These are phyloP conservation scores for Fusarium secorum DNA, from an alignment of 2,329 filamentous ascomycete genomes.

Conservation along the genomic window DNA sequence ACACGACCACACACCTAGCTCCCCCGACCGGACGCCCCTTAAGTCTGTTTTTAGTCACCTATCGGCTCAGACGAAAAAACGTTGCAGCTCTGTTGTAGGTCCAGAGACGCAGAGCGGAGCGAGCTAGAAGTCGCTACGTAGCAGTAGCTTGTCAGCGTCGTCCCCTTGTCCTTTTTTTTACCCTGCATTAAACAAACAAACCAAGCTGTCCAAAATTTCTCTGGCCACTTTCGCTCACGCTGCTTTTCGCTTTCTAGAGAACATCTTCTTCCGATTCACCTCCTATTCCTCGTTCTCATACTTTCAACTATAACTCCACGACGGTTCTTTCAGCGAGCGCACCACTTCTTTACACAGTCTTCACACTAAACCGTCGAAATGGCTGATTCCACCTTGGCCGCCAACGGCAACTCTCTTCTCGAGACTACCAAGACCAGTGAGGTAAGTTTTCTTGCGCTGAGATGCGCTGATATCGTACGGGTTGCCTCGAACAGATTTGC, in stretches of 20 bases:
- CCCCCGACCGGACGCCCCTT: conserved; percentile 33
- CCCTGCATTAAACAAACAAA: conserved; percentile 24
- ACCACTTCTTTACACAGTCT: conserved; percentile 15
- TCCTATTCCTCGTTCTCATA: conserved; percentile 10
- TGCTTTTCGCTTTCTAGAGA: conserved; percentile 34
- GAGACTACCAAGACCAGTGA: conserved; percentile 62
- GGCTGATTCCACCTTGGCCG: conserved; percentile 45
- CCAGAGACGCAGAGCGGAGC: conserved; percentile 28
- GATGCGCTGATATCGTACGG: conserved; percentile 16
- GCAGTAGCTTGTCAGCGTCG: conserved; percentile 17
- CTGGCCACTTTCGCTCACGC: conserved; percentile 41
- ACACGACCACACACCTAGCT: conserved; percentile 29
- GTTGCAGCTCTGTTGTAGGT: conserved; percentile 19
- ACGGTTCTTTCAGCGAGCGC: conserved; percentile 18
- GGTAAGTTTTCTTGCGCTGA: conserved; percentile 50
- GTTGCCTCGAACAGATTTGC: conserved; percentile 30
- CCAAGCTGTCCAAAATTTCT: conserved; percentile 31
- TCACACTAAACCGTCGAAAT: conserved; percentile 40
- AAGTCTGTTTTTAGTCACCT: conserved; percentile 24
- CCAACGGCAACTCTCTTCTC: conserved; percentile 57
- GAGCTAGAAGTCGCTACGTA: conserved; percentile 32
- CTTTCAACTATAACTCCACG: not conserved
- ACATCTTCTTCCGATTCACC: conserved; percentile 24
- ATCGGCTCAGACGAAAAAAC: conserved; percentile 12
- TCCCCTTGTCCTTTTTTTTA: conserved; percentile 30